Evolutionary conservation across 768 basidiomycete species (phyloP), one percentile per base, ranked within the genome.

Genomic region (Agaricus bisporus): DNA sequence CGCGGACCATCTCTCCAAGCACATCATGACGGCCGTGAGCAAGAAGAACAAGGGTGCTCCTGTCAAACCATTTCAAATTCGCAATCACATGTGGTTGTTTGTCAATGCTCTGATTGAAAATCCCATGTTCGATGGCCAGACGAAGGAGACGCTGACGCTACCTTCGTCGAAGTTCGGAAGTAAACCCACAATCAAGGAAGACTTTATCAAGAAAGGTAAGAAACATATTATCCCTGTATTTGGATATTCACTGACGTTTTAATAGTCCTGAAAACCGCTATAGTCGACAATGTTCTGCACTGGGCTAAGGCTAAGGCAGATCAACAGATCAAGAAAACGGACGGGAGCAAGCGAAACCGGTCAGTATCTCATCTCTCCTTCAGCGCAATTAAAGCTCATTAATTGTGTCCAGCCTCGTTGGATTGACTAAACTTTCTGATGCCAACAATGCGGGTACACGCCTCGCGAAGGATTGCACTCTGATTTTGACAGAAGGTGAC

Each of bases 11-110:
- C 79, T 99, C 48, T 83, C 93, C 18, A 94, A 95, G 69, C 82
- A 79, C 57, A 72, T 98, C 32, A 78, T 94, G 57, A 73, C 86
- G 12, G 79, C 80, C 6, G 93, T 98, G 59, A 74, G 83, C 65
- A 98, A 98, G 83, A 98, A 95, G 82, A 97, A 99, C 75, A 98
- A 97, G 72, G 92, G 78, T 2, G 92, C 94, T n/a, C 80, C 88
- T 0, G 88, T 98, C 63, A 98, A 98, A 68, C 79, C 91, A 14
- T 81, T 85, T 49, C 93, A 97, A 71, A 86, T 98, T 72, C 95
- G 92, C 76, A 94, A 88, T 63, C 95, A 99, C 65, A 93, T 99
- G 85, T 95, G 91, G 92, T 79, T 99, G 50, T 99, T 98, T 63
- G 85, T 99, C 64, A 98, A 98, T 63, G 84, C 91, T 12, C 75